These are phyloP conservation scores for Fusarium liriodendri DNA, from an alignment of 2,329 filamentous ascomycete genomes.

Conservation along the genomic window DNA sequence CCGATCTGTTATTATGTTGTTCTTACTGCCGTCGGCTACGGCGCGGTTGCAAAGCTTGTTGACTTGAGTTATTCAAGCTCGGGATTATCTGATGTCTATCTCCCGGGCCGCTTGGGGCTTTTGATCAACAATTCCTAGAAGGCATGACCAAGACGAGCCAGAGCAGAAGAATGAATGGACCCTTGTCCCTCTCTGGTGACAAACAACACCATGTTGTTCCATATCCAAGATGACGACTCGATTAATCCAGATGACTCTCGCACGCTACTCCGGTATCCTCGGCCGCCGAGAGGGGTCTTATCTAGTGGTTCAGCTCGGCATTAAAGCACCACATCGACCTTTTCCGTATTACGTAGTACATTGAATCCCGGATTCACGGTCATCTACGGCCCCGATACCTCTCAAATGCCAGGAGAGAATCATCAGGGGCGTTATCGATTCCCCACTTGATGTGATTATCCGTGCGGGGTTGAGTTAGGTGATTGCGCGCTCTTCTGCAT, in stretches of 20 bases:
- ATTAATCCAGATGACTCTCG: not conserved
- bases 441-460: not conserved
- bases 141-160: not conserved
- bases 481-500: not conserved
- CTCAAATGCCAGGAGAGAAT: slow-evolving; percentile 20
- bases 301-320: not conserved
- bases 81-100: too few species aligned
- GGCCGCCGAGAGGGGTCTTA: not conserved
- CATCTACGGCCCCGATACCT: slow-evolving; percentile 9
- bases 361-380: slow-evolving; percentile 5
- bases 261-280: not conserved
- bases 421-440: not conserved
- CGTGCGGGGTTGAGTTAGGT: not conserved
- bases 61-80: too few species aligned
- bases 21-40: not conserved
- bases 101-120: too few species aligned
- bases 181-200: not conserved
- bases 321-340: not conserved
- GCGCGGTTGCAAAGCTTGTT: too few species aligned
- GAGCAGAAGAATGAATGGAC: not conserved
- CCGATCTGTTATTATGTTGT: too few species aligned
- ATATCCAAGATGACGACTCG: not conserved
- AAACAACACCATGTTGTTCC: not conserved
- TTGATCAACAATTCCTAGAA: too few species aligned
- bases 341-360: not conserved